Evolutionary conservation across 2,329 filamentous ascomycete genomes (phyloP), one percentile per base, ranked within the genome.

Genomic region (Mycosphaerelloides madeirae): DNA sequence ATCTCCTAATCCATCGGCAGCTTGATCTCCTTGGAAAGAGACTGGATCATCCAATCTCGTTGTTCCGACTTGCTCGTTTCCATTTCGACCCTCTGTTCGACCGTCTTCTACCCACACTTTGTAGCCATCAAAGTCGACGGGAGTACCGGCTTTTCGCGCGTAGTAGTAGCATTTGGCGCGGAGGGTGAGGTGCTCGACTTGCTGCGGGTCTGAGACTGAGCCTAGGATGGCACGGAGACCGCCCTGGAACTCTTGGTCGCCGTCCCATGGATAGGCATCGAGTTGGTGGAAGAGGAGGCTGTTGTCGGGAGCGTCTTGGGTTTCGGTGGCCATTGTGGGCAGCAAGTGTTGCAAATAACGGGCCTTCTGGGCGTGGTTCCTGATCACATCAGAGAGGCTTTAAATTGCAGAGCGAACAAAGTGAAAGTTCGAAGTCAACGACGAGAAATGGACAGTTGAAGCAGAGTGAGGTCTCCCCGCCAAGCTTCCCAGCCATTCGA

Each of bases 121-220:
- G 68, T 90, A 93, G 39, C 68, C 68, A 41, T 78, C 68, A 54
- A 84, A 86, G 61, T 87, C 78, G 50, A 91, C 76, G 14, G 73
- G 59, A 3, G 60, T 67, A 38, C 68, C 69, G 66, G 56, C 47
- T 41, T 64, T 62, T 6, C 53, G 51, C 6, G 73, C 68, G 62
- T 81, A 84, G 67, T 85, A 87, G 68, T 84, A 86, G 63, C 77
- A 81, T 62, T 83, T 81, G 48, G 84, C 83, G 53, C 83, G 78
- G 43, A 81, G 70, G 22, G 79, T 79, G 49, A 86, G 61, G 52
- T 82, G 73, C 58, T 75, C 60, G 43, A 72, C 57, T 67, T 79
- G 66, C 60, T 79, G 66, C 52, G 78, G 66, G 57, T 76, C 63
- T 63, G 75, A 74, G 44, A 76, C 71, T 16, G 67, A 73, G 49